Percentiles rank a stretch among this genome's conserved stretches.
Evolutionary conservation across 169 alveolate genomes (phyloP).

Genomic region (Babesia bigemina): DNA sequence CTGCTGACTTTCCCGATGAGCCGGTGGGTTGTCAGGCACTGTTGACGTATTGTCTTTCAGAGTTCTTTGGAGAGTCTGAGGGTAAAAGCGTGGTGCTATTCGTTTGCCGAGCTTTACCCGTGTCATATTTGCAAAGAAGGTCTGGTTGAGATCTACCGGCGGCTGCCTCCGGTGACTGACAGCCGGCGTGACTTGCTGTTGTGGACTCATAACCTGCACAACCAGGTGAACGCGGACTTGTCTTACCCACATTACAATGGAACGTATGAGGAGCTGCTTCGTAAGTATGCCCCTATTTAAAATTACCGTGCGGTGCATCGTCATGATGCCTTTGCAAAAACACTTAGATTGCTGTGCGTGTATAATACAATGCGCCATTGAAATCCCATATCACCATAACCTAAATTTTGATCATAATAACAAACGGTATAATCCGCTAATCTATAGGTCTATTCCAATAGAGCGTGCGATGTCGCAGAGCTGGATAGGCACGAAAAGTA

Average conservation of each 20-base stretch:
- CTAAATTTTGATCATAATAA: no score
- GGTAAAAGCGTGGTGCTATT: slow-evolving; percentile 67
- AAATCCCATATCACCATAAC: no score
- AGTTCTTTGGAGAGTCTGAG: slow-evolving; percentile 57
- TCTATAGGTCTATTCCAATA: no score
- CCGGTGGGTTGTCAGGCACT: slow-evolving; percentile 64
- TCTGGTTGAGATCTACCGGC: slow-evolving; percentile 63
- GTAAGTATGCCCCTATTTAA: slow-evolving; percentile 4
- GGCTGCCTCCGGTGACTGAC: slow-evolving; percentile 67
- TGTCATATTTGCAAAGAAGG: slow-evolving; percentile 81
- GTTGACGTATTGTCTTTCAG: slow-evolving; percentile 3
- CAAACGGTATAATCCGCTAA: no score
- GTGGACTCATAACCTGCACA: slow-evolving; percentile 80
- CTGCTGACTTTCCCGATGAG: slow-evolving; percentile 77
- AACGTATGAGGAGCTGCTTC: slow-evolving; percentile 50
- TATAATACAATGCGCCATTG: no score
- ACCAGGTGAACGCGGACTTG: slow-evolving; percentile 78
- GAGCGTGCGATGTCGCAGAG: no score
- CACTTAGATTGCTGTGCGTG: no score
- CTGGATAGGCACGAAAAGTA: no score
- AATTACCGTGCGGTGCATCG: no score
- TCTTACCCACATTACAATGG: slow-evolving; percentile 28
- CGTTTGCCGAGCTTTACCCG: slow-evolving; percentile 81
- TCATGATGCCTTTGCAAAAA: no score
- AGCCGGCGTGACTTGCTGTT: slow-evolving; percentile 57